Conservation (phyloP, 2,329 filamentous ascomycete species). For the Trichoderma endophyticum region DNA sequence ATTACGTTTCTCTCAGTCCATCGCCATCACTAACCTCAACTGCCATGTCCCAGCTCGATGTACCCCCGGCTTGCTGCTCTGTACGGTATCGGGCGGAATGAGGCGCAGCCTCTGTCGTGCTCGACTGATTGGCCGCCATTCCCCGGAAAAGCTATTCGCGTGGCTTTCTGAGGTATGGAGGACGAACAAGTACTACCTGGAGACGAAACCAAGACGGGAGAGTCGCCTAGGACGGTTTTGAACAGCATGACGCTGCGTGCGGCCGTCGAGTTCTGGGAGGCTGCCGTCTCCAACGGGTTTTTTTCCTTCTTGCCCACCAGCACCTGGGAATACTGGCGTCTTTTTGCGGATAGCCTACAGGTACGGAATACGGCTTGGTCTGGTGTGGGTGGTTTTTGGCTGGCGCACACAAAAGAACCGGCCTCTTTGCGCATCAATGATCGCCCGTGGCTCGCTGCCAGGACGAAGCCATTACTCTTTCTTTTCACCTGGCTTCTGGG, state of each 20-base stretch:
- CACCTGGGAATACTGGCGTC: neutral
- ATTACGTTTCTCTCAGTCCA: neutral
- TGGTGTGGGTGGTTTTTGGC: neutral
- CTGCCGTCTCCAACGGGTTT: neutral
- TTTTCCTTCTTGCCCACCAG: neutral
- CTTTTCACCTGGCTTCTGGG: constrained; percentile 4
- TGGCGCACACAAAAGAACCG: neutral
- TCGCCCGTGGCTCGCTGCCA: neutral
- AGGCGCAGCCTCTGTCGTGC: constrained; percentile 29
- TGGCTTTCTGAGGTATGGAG: neutral
- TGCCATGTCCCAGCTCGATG: neutral
- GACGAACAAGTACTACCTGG: neutral
- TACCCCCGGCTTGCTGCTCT: neutral
- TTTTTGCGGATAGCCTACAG: neutral
- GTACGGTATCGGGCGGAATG: constrained; percentile 24
- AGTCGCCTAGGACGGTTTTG: neutral
- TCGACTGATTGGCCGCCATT: constrained; percentile 35
- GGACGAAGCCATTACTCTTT: constrained; percentile 11
- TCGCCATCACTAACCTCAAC: neutral
- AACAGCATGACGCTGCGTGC: neutral
- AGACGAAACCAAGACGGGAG: neutral
- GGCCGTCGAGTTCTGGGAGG: neutral
- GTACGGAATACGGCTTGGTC: neutral
- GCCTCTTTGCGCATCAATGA: neutral
- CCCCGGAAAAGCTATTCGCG: constrained; percentile 13